Conservation (phyloP, 371 early-diverging fungal species). For the Zopfochytrium polystomum region DNA sequence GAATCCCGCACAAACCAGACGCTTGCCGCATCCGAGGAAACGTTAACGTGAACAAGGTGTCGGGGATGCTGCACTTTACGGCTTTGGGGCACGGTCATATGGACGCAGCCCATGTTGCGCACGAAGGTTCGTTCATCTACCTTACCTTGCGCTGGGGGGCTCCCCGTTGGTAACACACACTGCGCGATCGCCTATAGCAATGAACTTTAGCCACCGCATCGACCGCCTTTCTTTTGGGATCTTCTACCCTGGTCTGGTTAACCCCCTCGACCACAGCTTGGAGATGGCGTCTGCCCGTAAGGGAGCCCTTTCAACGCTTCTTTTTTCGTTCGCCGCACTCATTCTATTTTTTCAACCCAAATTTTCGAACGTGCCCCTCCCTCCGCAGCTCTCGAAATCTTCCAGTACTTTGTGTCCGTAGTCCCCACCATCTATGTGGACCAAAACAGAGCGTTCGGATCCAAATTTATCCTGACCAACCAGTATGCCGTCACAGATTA, state of each 20-base stretch:
- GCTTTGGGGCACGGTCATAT: slow-evolving; percentile 83
- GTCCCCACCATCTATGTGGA: slow-evolving; percentile 83
- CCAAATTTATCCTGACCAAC: slow-evolving; percentile 68
- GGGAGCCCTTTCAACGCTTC: too few species aligned
- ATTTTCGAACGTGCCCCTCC: too few species aligned
- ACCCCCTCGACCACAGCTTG: slow-evolving; percentile 81
- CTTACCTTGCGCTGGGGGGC: neutral
- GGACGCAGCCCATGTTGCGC: slow-evolving; percentile 62
- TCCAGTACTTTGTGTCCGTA: slow-evolving; percentile 79
- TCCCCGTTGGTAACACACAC: too few species aligned
- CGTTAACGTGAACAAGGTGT: slow-evolving; percentile 71
- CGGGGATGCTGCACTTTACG: slow-evolving; percentile 88
- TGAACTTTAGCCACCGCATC: slow-evolving; percentile 92
- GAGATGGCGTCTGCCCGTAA: slow-evolving; percentile 66
- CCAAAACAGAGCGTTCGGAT: slow-evolving; percentile 44
- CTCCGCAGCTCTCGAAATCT: slow-evolving; percentile 54
- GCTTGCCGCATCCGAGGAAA: slow-evolving; percentile 79
- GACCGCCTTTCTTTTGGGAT: slow-evolving; percentile 87
- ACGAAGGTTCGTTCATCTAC: slow-evolving; percentile 53
- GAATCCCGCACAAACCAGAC: slow-evolving; percentile 9
- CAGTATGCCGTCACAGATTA: slow-evolving; percentile 90
- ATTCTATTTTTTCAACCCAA: too few species aligned
- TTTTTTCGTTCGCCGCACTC: too few species aligned
- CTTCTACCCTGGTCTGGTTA: slow-evolving; percentile 74
- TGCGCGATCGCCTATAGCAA: too few species aligned